These are phyloP conservation scores for Trichoderma simmonsii DNA, from an alignment of 2,329 filamentous ascomycete species.

Conservation along the genomic window DNA sequence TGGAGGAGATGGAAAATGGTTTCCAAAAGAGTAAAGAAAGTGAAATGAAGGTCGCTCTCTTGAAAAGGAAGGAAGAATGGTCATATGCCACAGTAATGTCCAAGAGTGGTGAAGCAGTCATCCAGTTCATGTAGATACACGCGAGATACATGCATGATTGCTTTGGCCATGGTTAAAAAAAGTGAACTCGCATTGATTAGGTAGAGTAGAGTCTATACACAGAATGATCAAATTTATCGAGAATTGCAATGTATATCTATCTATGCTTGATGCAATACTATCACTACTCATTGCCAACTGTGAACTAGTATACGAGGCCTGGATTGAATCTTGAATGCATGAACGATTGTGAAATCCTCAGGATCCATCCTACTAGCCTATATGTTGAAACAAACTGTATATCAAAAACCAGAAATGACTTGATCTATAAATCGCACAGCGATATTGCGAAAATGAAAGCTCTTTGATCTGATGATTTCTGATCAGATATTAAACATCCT, in stretches of 20 bases:
- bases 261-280: neutral
- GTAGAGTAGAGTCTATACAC: neutral
- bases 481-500: neutral
- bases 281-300: neutral
- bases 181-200: neutral
- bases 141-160: neutral
- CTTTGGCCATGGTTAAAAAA: neutral
- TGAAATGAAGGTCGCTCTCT: neutral
- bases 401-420: neutral
- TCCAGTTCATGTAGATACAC: neutral
- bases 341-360: neutral
- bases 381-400: neutral
- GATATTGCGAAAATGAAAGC: neutral
- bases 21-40: neutral
- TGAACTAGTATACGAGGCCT: neutral
- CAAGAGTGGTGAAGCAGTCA: neutral
- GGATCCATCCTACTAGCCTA: neutral
- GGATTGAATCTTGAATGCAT: neutral
- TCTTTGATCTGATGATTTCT: neutral
- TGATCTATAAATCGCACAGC: neutral
- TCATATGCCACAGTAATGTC: neutral
- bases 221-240: neutral
- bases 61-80: neutral
- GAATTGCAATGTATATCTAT: neutral
- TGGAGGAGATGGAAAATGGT: neutral